These are phyloP conservation scores for Sophora flavescens DNA, from an alignment of 306 rosid genomes.

Conservation along the genomic window DNA sequence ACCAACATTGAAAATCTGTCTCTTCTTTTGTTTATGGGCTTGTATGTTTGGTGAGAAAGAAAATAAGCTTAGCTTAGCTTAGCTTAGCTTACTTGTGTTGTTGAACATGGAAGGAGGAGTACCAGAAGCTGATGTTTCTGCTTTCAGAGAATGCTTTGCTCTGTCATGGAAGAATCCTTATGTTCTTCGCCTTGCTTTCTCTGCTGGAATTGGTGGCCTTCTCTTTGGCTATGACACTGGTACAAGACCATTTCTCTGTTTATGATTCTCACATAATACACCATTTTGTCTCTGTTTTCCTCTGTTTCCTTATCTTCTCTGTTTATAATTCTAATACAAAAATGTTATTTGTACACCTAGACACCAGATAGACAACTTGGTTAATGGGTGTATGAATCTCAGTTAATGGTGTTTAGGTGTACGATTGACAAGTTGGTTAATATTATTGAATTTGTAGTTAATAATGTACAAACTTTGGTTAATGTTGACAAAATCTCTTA, in stretches of 20 bases:
- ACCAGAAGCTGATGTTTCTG: conserved; percentile 55
- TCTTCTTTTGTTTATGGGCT: conserved; percentile 3
- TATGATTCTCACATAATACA: not conserved
- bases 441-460: too few species aligned
- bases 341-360: too few species aligned
- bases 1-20: not conserved
- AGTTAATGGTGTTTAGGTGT: too few species aligned
- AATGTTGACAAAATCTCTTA: too few species aligned
- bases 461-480: too few species aligned
- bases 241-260: not conserved
- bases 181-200: conserved; percentile 61
- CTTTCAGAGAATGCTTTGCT: conserved; percentile 58
- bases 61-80: not conserved
- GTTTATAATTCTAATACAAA: too few species aligned
- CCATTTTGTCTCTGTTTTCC: not conserved
- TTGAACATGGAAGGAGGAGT: conserved; percentile 56
- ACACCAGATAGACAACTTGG: too few species aligned
- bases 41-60: not conserved
- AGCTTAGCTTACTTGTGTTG: not conserved
- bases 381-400: too few species aligned
- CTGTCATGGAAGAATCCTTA: conserved; percentile 58
- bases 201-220: conserved; percentile 64
- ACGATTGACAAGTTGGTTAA: too few species aligned
- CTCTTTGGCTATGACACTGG: conserved; percentile 64
- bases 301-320: not conserved